Evolutionary conservation across 1,139 yeast genomes (phyloP), one percentile per base, ranked within the genome.

Genomic region (Taphrina wiesneri): DNA sequence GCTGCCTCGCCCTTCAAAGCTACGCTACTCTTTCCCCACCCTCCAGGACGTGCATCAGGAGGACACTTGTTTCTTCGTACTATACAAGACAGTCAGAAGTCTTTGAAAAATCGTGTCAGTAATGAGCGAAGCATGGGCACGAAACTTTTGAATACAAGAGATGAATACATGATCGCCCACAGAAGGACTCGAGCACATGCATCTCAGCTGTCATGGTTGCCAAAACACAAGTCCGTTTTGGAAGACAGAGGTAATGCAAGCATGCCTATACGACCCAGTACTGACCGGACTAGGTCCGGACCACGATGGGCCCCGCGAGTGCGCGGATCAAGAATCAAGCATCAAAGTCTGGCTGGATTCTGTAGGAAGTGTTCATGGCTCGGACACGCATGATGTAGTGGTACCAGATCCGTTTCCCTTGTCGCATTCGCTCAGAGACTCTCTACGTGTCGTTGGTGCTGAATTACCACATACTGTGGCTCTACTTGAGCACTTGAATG

Each of bases 381-480:
- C 19, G 19, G 43, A 39, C 13, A 39, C n/a, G 43, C 43, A 39
- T 34, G 43, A 52, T 7, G 26, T 17, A 32, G 26, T 26, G 4
- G 11, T 4, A 2, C 9, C 21, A 49, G 36, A 49, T 17, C 21
- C 36, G 2, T n/a, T 17, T 6, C 36, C 36, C 11, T 28, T 30
- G 6, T 26, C 36, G 19, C 17, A 17, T 11, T 30, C 53, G 13
- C 21, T 49, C 5, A 17, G 36, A 26, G 17, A 25, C 13, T 49
- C 53, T 19, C 21, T 54, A 13, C 45, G 39, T 5, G 49, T 54
- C 19, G 19, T 54, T 21, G 59, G 49, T 17, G 39, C 39, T 25
- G 41, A 32, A 11, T 43, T 54, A 23, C 59, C 59, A n/a, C 59
- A 54, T 25, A 54, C 59, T 3, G 28, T 39, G 19, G 59, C 47